Percentiles rank a stretch among this genome's conserved stretches.
Evolutionary conservation across 768 basidiomycete species (phyloP).

Genomic region (Kwoniella heveanensis): DNA sequence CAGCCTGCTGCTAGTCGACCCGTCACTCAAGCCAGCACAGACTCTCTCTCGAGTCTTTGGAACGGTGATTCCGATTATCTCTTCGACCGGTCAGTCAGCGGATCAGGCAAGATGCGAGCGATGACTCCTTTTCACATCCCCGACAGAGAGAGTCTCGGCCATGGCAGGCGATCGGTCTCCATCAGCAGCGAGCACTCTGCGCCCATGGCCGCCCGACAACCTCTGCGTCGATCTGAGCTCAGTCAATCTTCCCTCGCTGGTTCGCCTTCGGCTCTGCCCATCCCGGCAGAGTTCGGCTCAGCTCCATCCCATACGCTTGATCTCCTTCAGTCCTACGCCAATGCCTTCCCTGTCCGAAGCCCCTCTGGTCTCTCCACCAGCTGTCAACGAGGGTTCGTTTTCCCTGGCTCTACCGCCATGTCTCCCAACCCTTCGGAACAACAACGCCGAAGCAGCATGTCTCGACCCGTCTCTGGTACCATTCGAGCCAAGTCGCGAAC

Average conservation of each 20-base stretch:
- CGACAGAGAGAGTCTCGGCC: slow-evolving; percentile 19
- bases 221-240: slow-evolving; percentile 37
- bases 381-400: slow-evolving; percentile 34
- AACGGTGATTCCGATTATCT: slow-evolving; percentile 23
- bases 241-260: slow-evolving; percentile 39
- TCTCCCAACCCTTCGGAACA: slow-evolving; percentile 14
- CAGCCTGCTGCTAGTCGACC: slow-evolving; percentile 31
- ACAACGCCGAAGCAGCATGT: slow-evolving; percentile 19
- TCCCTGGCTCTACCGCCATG: slow-evolving; percentile 27
- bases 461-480: slow-evolving; percentile 35
- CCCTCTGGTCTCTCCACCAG: slow-evolving; percentile 26
- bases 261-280: slow-evolving; percentile 18
- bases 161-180: slow-evolving; percentile 26
- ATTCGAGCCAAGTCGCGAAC: slow-evolving; percentile 36
- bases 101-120: slow-evolving; percentile 27
- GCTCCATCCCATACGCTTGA: slow-evolving; percentile 39
- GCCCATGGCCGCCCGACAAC: slow-evolving; percentile 26
- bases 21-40: slow-evolving; percentile 27
- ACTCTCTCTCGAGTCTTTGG: slow-evolving; percentile 40
- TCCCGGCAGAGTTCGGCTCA: slow-evolving; percentile 44
- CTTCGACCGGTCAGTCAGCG: slow-evolving; percentile 32
- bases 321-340: slow-evolving; percentile 39
- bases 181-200: slow-evolving; percentile 23
- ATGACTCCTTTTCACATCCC: slow-evolving; percentile 31
- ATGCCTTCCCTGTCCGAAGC: slow-evolving; percentile 40